These are phyloP conservation scores for Apostasia ramifera DNA, from an alignment of 106 monocot species.

Conservation along the genomic window DNA sequence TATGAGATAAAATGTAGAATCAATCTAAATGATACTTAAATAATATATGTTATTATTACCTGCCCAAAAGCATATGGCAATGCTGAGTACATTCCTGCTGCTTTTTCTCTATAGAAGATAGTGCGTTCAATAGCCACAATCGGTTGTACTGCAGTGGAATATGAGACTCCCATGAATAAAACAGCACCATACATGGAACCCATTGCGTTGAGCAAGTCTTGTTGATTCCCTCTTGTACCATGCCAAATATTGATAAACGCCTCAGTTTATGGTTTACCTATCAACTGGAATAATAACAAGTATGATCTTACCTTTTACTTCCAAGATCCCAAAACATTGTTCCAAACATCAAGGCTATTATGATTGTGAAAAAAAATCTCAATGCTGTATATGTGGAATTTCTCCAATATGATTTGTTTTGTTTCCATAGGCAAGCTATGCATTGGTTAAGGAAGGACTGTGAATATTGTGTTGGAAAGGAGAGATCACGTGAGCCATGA, in stretches of 20 bases:
- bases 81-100: slow-evolving; percentile 16
- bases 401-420: slow-evolving; percentile 25
- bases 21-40: too few species aligned
- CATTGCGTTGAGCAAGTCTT: slow-evolving; percentile 57
- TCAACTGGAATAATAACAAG: background rate
- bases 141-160: slow-evolving; percentile 44
- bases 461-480: slow-evolving; percentile 13
- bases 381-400: slow-evolving; percentile 25
- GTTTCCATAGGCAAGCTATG: slow-evolving; percentile 34
- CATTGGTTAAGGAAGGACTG: slow-evolving; percentile 15
- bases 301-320: slow-evolving; percentile 8
- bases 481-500: slow-evolving; percentile 17
- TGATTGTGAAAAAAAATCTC: slow-evolving; percentile 19
- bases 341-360: slow-evolving; percentile 23
- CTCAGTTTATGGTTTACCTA: background rate
- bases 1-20: background rate
- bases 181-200: slow-evolving; percentile 54
- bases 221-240: slow-evolving; percentile 10
- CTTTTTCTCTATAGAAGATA: slow-evolving; percentile 63
- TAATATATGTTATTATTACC: slow-evolving; percentile 14
- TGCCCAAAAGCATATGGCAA: slow-evolving; percentile 59
- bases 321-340: slow-evolving; percentile 26
- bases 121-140: slow-evolving; percentile 59
- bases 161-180: slow-evolving; percentile 52
- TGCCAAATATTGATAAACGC: background rate